Evolutionary conservation across 495 filamentous ascomycete species (phyloP).

Genomic region (Xylaria intraflava): DNA sequence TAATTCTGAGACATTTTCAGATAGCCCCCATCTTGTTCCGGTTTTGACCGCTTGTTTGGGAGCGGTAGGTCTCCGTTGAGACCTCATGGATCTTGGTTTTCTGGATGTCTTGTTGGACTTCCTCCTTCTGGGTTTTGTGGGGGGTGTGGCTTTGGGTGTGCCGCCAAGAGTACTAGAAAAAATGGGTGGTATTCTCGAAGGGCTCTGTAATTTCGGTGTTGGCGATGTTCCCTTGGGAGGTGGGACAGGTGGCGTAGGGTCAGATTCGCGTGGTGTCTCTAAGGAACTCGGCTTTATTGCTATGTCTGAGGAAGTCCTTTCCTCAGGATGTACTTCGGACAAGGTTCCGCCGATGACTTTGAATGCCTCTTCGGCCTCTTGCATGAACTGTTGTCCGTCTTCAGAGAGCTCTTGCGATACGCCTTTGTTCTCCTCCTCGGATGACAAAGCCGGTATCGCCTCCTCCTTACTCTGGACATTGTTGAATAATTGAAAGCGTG

Average conservation of each 20-base stretch:
- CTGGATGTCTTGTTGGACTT: constrained; percentile 39
- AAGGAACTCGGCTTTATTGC: constrained; percentile 2
- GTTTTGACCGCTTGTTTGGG: constrained; percentile 26
- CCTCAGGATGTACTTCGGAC: constrained; percentile 24
- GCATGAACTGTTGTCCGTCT: constrained; percentile 38
- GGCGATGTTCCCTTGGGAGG: constrained; percentile 5
- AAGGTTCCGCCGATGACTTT: constrained; percentile 28
- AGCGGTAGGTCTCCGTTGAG: constrained; percentile 18
- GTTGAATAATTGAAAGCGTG: neutral
- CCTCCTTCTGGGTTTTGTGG: constrained; percentile 30
- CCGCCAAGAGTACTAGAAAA: neutral
- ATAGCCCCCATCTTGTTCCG: constrained; percentile 39
- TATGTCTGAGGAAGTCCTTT: constrained; percentile 8
- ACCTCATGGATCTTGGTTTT: constrained; percentile 22
- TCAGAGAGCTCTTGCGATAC: constrained; percentile 17
- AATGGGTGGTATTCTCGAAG: neutral
- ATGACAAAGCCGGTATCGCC: neutral
- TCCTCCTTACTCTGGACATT: neutral
- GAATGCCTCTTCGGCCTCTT: constrained; percentile 41
- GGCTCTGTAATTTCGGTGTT: constrained; percentile 1
- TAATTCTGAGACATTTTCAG: constrained; percentile 43
- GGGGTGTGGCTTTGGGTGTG: neutral
- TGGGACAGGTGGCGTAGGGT: constrained; percentile 4
- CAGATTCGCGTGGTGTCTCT: neutral
- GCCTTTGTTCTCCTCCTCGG: constrained; percentile 17